Percentiles rank a stretch among this genome's conserved stretches.
phyloP scores from a whole-genome alignment of 768 basidiomycete genomes.

The Phylloporus sp. region DNA sequence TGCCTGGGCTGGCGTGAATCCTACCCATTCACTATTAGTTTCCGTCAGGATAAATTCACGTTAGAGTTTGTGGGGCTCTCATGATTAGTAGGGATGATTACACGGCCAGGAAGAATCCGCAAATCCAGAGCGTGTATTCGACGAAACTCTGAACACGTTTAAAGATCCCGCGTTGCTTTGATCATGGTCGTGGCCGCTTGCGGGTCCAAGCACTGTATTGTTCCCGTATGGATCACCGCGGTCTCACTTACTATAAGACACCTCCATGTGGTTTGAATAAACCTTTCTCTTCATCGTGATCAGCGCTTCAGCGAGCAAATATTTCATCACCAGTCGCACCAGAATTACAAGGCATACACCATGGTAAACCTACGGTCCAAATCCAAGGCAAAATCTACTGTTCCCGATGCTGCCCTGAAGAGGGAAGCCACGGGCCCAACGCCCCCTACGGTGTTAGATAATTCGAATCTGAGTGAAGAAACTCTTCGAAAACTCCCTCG shows the following conservation, averaged over 20 bases:
- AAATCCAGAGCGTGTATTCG: no score
- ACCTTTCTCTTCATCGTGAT: neutral
- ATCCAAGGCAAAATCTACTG: slow-evolving; percentile 4
- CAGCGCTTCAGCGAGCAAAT: neutral
- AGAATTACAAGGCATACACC: slow-evolving; percentile 1
- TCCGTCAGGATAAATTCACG: no score
- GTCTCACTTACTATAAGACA: slow-evolving; percentile 7
- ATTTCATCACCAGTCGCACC: neutral
- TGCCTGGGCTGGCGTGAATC: no score
- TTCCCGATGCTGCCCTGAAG: neutral
- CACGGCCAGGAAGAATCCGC: no score
- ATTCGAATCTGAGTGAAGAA: slow-evolving; percentile 7
- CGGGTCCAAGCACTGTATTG: slow-evolving; percentile 16
- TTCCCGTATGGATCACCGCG: slow-evolving; percentile 5
- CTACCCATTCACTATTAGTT: no score
- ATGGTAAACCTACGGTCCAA: slow-evolving; percentile 9
- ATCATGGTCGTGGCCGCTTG: slow-evolving; percentile 8
- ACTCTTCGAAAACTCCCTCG: slow-evolving; percentile 25
- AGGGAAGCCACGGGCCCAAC: neutral
- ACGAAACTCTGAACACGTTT: no score
- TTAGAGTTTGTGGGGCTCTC: no score
- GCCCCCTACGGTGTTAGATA: neutral
- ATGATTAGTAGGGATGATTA: no score
- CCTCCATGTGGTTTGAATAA: neutral
- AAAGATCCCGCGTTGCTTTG: slow-evolving; percentile 9